phyloP scores from a whole-genome alignment of 2,329 filamentous ascomycete species.

The Epichloe elymi region DNA sequence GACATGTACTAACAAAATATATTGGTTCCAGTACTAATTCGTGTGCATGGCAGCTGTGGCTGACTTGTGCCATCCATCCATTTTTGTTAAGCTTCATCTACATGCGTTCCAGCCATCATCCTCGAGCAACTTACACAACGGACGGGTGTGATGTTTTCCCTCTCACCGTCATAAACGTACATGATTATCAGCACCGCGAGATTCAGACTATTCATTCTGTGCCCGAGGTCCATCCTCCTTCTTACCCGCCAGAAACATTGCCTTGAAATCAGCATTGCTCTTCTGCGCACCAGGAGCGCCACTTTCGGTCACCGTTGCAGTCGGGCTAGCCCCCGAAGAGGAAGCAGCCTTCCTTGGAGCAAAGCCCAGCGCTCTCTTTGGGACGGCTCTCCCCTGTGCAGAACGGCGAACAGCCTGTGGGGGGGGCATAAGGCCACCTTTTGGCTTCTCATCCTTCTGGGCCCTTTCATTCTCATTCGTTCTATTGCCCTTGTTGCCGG shows the following conservation, averaged over 20 bases:
- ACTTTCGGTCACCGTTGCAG: conserved; percentile 14
- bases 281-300: conserved; percentile 21
- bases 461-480: conserved; percentile 8
- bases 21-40: no score
- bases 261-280: conserved; percentile 46
- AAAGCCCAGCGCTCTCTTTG: conserved; percentile 33
- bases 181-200: no score
- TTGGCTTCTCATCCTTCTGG: conserved; percentile 7
- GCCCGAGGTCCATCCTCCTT: conserved; percentile 4
- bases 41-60: no score
- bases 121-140: no score
- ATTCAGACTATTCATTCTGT: neutral
- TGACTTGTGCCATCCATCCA: no score
- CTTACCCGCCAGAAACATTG: conserved; percentile 28
- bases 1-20: no score
- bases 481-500: conserved; percentile 21
- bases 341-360: conserved; percentile 13
- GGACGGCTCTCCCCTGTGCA: conserved; percentile 24
- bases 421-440: conserved; percentile 28
- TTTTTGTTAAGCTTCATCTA: no score
- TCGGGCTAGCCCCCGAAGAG: conserved; percentile 6
- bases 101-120: no score
- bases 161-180: no score
- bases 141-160: no score
- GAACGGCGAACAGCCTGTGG: conserved; percentile 29